These are phyloP conservation scores for Colletotrichum graminicola DNA, from an alignment of 2,329 filamentous ascomycete genomes.

Conservation along the genomic window DNA sequence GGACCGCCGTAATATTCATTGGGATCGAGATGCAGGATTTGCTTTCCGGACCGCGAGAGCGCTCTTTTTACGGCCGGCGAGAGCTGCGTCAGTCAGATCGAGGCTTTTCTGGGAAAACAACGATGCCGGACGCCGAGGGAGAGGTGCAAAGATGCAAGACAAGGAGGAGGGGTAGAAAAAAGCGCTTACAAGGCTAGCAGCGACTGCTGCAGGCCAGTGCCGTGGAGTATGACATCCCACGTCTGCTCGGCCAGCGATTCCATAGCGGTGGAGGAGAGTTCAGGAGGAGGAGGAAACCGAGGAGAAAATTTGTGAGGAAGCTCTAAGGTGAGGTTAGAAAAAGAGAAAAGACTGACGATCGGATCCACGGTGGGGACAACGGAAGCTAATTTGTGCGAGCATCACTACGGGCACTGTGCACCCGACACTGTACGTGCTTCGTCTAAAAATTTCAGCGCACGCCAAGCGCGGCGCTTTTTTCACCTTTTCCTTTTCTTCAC, in stretches of 20 bases:
- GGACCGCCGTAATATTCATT: conserved; percentile 90
- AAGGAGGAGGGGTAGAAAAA: conserved; percentile 45
- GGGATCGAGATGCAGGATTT: conserved; percentile 88
- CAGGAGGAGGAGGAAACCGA: neutral
- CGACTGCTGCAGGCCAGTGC: conserved; percentile 83
- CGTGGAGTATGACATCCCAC: conserved; percentile 85
- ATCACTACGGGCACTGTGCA: neutral
- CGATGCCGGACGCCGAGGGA: conserved; percentile 32
- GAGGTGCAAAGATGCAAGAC: conserved; percentile 43
- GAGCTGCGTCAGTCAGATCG: conserved; percentile 79
- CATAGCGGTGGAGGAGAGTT: conserved; percentile 62
- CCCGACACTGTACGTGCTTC: conserved; percentile 41
- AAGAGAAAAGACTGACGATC: conserved; percentile 43
- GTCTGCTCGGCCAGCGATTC: conserved; percentile 79
- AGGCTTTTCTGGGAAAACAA: conserved; percentile 47
- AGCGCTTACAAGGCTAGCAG: conserved; percentile 79
- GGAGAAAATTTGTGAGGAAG: conserved; percentile 37
- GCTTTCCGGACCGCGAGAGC: conserved; percentile 91
- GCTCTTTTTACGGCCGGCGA: conserved; percentile 71
- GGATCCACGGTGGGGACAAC: conserved; percentile 29
- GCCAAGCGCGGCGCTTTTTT: conserved; percentile 43
- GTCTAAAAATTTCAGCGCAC: conserved; percentile 36
- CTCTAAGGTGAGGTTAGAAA: conserved; percentile 34
- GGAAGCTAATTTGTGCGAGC: conserved; percentile 24
- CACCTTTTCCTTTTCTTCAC: conserved; percentile 49